Conservation (phyloP, 257 asterid genomes). For the Paraleonurus japonicus region DNA sequence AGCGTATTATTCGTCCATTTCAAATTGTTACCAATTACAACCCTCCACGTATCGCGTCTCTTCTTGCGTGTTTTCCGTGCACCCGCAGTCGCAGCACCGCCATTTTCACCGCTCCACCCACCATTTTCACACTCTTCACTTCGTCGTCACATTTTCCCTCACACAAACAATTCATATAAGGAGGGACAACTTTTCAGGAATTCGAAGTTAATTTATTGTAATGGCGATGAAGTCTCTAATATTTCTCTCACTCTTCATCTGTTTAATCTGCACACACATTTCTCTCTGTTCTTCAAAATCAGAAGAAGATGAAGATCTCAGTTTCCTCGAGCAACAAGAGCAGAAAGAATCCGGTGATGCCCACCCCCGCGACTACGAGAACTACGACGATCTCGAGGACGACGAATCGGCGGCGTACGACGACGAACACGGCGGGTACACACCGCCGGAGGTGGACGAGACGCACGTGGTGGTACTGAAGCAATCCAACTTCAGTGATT, state of each 20-base stretch:
- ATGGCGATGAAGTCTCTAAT: conserved; percentile 41
- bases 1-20: conserved; percentile 7
- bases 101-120: neutral
- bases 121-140: conserved; percentile 26
- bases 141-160: conserved; percentile 19
- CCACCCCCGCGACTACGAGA: conserved; percentile 53
- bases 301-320: conserved; percentile 77
- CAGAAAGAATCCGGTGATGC: conserved; percentile 32
- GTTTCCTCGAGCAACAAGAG: conserved; percentile 63
- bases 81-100: conserved; percentile 26
- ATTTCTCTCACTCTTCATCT: conserved; percentile 42
- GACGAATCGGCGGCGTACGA: conserved; percentile 33
- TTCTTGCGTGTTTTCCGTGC: conserved; percentile 20
- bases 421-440: conserved; percentile 45
- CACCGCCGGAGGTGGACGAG: conserved; percentile 60
- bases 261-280: conserved; percentile 37
- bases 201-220: neutral
- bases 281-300: conserved; percentile 29
- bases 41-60: conserved; percentile 22
- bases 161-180: neutral
- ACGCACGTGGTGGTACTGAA: conserved; percentile 65
- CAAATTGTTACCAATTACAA: neutral
- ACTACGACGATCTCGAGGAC: conserved; percentile 57
- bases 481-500: conserved; percentile 66
- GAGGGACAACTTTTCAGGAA: neutral